These are phyloP conservation scores for Chaetomiaceae sp. DNA, from an alignment of 2,329 filamentous ascomycete species.

Conservation along the genomic window DNA sequence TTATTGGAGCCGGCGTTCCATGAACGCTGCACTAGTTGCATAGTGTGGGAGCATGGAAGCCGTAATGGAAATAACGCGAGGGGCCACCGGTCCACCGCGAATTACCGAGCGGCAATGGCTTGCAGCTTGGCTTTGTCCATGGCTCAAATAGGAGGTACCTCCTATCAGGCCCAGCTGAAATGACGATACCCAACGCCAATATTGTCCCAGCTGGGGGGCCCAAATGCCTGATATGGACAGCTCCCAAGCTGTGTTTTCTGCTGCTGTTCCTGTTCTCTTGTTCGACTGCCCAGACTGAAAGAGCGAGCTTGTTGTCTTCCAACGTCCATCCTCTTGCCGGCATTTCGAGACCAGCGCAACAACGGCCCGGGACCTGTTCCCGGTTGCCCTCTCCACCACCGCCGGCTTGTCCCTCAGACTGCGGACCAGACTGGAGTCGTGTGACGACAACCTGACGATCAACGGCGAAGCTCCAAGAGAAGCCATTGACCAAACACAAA, in stretches of 20 bases:
- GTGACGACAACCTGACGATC: slow-evolving; percentile 19
- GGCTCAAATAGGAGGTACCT: not conserved
- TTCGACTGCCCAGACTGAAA: too few species aligned
- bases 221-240: not conserved
- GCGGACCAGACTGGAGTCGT: not conserved
- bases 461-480: not conserved
- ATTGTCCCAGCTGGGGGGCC: not conserved
- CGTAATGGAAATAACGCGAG: slow-evolving; percentile 7
- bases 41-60: slow-evolving; percentile 3
- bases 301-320: not conserved
- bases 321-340: not conserved
- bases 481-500: not conserved
- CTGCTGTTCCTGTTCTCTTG: too few species aligned
- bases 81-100: slow-evolving; percentile 1
- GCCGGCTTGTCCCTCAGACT: not conserved
- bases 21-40: slow-evolving; percentile 1
- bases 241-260: not conserved
- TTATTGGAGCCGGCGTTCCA: slow-evolving; percentile 4
- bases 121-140: not conserved
- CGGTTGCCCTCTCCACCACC: slow-evolving; percentile 5
- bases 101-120: slow-evolving; percentile 3
- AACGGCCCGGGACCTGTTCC: slow-evolving; percentile 5
- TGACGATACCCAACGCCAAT: slow-evolving; percentile 14
- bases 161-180: slow-evolving; percentile 7
- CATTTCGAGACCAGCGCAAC: not conserved